These are phyloP conservation scores for Fusarium compactum DNA, from an alignment of 2,329 filamentous ascomycete species.

Conservation along the genomic window DNA sequence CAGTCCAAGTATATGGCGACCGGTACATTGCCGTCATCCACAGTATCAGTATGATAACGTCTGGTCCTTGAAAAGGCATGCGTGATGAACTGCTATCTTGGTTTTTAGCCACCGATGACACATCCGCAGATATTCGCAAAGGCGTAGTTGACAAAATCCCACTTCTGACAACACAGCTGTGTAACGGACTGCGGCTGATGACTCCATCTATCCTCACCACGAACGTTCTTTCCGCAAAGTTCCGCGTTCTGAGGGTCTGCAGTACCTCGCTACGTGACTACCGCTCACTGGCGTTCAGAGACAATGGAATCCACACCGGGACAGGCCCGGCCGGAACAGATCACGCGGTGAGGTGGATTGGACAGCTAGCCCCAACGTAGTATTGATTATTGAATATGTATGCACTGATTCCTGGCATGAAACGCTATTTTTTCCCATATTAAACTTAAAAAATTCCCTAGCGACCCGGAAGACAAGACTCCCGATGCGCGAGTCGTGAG, in stretches of 20 bases:
- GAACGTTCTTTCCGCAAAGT: background rate
- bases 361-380: background rate
- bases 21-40: background rate
- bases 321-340: background rate
- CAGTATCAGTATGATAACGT: background rate
- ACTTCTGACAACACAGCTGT: background rate
- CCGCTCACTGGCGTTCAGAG: background rate
- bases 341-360: background rate
- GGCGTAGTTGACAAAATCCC: background rate
- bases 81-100: background rate
- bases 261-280: background rate
- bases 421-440: background rate
- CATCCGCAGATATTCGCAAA: fast-evolving
- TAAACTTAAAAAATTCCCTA: background rate
- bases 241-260: background rate
- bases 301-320: background rate
- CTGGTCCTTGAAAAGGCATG: background rate
- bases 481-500: background rate
- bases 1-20: background rate
- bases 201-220: background rate
- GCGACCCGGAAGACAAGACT: background rate
- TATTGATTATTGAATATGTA: background rate
- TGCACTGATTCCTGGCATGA: background rate
- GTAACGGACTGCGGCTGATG: fast-evolving
- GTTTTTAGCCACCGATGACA: background rate